Conservation (phyloP, 139 green algal species). For the Klebsormidium nitens region DNA sequence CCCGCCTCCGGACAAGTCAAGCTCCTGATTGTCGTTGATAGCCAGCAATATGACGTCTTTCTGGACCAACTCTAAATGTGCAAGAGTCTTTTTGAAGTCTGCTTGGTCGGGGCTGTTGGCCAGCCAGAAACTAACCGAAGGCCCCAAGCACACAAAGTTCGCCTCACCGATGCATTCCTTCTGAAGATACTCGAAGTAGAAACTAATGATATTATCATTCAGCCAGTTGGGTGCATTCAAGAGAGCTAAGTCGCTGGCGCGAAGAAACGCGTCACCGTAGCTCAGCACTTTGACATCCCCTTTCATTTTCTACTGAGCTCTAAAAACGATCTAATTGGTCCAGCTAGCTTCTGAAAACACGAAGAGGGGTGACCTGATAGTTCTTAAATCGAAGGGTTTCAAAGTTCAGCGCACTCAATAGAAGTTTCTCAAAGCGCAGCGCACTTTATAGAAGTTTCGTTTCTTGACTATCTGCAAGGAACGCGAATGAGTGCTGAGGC, state of each 20-base stretch:
- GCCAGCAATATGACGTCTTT: constrained; percentile 19
- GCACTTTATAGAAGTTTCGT: too few species aligned
- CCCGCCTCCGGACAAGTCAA: constrained; percentile 13
- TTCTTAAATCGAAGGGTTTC: too few species aligned
- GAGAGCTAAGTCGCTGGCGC: constrained; percentile 19
- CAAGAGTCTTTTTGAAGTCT: constrained; percentile 3
- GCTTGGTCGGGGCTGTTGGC: constrained; percentile 16
- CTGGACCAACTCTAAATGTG: background rate
- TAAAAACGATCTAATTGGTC: constrained; percentile 6
- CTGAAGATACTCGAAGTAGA: constrained; percentile 33
- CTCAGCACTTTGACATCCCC: constrained; percentile 27
- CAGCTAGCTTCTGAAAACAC: too few species aligned
- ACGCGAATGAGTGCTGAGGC: too few species aligned
- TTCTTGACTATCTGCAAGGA: too few species aligned
- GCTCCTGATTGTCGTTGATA: constrained; percentile 32
- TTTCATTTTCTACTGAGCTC: constrained; percentile 6
- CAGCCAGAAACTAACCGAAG: constrained; percentile 31
- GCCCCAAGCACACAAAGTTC: constrained; percentile 14
- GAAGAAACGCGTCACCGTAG: constrained; percentile 30
- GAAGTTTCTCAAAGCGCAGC: too few species aligned
- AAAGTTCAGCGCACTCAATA: too few species aligned
- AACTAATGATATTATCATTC: constrained; percentile 30
- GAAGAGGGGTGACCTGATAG: too few species aligned
- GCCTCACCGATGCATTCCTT: constrained; percentile 3
- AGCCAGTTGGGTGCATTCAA: constrained; percentile 13